Base-by-base conservation (phyloP, 192 early-diverging fungal genomes). In the Coemansia sp. region DNA sequence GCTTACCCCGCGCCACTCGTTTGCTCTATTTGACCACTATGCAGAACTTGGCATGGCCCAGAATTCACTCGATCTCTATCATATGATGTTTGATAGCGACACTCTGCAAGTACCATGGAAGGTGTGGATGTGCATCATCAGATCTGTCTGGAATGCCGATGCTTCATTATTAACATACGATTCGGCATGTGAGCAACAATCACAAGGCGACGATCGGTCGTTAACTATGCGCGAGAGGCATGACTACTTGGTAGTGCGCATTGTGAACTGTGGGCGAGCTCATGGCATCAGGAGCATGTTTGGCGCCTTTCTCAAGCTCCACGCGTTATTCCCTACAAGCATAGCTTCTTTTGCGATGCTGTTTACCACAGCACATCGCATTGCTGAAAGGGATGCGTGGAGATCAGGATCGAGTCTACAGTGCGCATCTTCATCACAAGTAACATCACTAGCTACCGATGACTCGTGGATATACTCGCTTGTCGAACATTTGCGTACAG, bases 31-130 rank as follows among this genome's bases (percentile, higher is more conserved):
- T 26, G 47, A 19, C 7, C 66, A 65, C 49, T 82, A 68, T 37
- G 74, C 74, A 4, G 48, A 61, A 10, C 19, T 57, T 15, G 64
- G 64, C 8, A 62, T 76, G 68, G 61, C 65, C 0, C 45, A 13
- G 4, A 21, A 54, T 26, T 67, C 79, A 0, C 53, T 82, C 15
- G 58, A 42, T 10, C 68, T 82, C 61, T 63, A 61, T 42, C 79
- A 54, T 19, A 5, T n/a, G 45, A 43, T 72, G 47, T 47, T 59
- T 38, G 50, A 67, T 6, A 15, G 16, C 5, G 67, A 73, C 40
- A 62, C 57, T 21, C 16, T 76, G 16, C 26, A 23, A 26, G 68
- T 63, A 1, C 53, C 73, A 9, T 82, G 79, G 79, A 21, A 58
- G 2, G 47, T 67, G 1, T 82, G 63, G 43, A 43, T 60, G 18